phyloP scores from a whole-genome alignment of 2,329 filamentous ascomycete species.

The Cladobotryum protrusum region DNA sequence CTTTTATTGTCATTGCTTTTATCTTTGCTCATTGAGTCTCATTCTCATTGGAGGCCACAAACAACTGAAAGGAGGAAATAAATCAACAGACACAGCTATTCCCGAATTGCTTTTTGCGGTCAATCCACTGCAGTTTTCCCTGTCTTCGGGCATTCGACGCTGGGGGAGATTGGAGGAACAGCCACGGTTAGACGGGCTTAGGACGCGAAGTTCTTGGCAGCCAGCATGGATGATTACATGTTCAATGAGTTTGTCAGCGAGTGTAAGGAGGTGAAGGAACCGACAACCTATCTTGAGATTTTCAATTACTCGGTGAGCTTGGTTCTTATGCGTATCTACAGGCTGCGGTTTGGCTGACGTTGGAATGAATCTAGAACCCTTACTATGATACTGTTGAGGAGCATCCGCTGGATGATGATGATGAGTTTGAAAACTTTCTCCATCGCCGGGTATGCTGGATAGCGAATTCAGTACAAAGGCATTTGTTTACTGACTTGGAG shows the following conservation, averaged over 20 bases:
- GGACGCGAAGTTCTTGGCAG: background rate
- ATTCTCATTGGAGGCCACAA: too few relatives aligned
- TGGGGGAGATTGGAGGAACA: too few relatives aligned
- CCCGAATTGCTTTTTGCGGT: too few relatives aligned
- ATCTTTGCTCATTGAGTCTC: background rate
- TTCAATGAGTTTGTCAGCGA: slow-evolving; percentile 43
- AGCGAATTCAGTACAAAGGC: background rate
- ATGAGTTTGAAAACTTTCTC: slow-evolving; percentile 55
- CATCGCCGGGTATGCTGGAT: slow-evolving; percentile 34
- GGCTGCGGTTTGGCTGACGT: background rate
- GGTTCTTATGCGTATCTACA: background rate
- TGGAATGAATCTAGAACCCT: slow-evolving; percentile 35
- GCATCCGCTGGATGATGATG: slow-evolving; percentile 40
- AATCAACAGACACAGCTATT: too few relatives aligned
- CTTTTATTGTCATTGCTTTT: background rate
- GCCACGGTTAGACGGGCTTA: background rate
- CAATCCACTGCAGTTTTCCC: too few relatives aligned
- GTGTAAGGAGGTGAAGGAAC: slow-evolving; percentile 45
- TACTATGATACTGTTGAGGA: slow-evolving; percentile 45
- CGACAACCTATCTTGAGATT: slow-evolving; percentile 51
- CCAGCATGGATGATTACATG: slow-evolving; percentile 53
- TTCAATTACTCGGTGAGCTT: slow-evolving; percentile 51
- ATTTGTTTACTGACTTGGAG: slow-evolving; percentile 2
- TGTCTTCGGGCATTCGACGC: too few relatives aligned
- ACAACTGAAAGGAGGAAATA: too few relatives aligned